A percentile compares a stretch with the other conserved stretches of the same genome.
Evolutionary conservation across 2,329 filamentous ascomycete species (phyloP).

Genomic region (Aspergillus tanneri): DNA sequence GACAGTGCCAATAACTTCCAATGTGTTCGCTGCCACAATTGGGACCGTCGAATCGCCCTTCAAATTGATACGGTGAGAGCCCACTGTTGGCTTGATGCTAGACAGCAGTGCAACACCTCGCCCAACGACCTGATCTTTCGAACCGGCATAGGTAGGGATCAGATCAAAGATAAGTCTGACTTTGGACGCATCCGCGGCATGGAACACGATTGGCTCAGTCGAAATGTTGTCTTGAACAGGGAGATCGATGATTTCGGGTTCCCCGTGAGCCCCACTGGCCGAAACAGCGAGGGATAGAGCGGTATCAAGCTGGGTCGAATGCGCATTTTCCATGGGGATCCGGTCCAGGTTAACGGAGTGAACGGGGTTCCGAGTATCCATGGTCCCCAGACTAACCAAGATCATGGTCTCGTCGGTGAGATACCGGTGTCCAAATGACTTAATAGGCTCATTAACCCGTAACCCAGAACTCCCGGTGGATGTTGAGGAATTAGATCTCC

Average conservation of each 20-base stretch:
- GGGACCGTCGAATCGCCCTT: constrained; percentile 92
- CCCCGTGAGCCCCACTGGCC: constrained; percentile 78
- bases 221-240: constrained; percentile 91
- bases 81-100: constrained; percentile 77
- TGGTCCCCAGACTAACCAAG: constrained; percentile 86
- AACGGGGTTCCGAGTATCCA: constrained; percentile 83
- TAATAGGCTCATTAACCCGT: constrained; percentile 69
- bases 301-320: constrained; percentile 90
- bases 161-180: constrained; percentile 94
- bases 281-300: constrained; percentile 89
- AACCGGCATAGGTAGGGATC: constrained; percentile 88
- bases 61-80: constrained; percentile 82
- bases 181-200: constrained; percentile 70
- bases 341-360: constrained; percentile 83
- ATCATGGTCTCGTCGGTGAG: constrained; percentile 85
- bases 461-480: constrained; percentile 40
- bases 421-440: constrained; percentile 95
- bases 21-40: constrained; percentile 74
- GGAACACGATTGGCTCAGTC: constrained; percentile 91
- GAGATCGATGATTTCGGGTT: constrained; percentile 85
- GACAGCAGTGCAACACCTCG: constrained; percentile 85
- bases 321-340: constrained; percentile 82
- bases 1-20: constrained; percentile 90
- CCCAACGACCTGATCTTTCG: constrained; percentile 77
- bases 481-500: constrained; percentile 39